Evolutionary conservation across 305 asterid species (phyloP).

Genomic region (Lippia alba): DNA sequence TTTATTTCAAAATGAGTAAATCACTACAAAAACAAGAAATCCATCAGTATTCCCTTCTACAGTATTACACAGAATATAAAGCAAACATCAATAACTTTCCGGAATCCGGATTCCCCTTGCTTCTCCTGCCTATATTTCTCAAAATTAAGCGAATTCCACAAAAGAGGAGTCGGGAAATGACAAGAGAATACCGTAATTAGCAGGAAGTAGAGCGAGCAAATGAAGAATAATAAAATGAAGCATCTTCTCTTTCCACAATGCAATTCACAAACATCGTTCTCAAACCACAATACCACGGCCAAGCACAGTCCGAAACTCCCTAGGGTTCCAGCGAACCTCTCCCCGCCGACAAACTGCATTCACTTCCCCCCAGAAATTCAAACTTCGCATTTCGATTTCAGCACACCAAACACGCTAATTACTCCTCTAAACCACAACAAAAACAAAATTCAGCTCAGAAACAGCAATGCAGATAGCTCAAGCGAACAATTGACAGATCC

Average conservation of each 20-base stretch:
- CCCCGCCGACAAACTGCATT: slow-evolving; percentile 35
- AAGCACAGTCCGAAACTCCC: slow-evolving; percentile 30
- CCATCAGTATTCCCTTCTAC: no score
- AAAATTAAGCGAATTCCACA: no score
- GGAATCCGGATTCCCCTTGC: no score
- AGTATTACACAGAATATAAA: no score
- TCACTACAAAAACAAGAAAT: no score
- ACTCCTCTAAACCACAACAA: background rate
- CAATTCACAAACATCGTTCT: slow-evolving; percentile 53
- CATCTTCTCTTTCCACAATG: slow-evolving; percentile 63
- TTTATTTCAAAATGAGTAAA: slow-evolving; percentile 2
- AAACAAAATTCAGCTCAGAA: slow-evolving; percentile 47
- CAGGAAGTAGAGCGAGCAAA: background rate
- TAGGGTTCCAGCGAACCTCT: slow-evolving; percentile 38
- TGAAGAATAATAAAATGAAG: slow-evolving; percentile 24
- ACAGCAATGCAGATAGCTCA: slow-evolving; percentile 45
- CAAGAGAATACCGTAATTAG: background rate
- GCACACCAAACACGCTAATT: background rate
- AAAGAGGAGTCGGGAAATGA: no score
- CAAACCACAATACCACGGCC: slow-evolving; percentile 35
- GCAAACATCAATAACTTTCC: no score
- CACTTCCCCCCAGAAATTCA: slow-evolving; percentile 30
- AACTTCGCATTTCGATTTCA: slow-evolving; percentile 37
- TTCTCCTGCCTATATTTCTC: no score
- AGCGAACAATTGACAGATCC: slow-evolving; percentile 45